A percentile compares a stretch with the other conserved stretches of the same genome.
Evolutionary conservation across 352 stramenopile genomes (phyloP).

Genomic region (Lagenidium giganteum): DNA sequence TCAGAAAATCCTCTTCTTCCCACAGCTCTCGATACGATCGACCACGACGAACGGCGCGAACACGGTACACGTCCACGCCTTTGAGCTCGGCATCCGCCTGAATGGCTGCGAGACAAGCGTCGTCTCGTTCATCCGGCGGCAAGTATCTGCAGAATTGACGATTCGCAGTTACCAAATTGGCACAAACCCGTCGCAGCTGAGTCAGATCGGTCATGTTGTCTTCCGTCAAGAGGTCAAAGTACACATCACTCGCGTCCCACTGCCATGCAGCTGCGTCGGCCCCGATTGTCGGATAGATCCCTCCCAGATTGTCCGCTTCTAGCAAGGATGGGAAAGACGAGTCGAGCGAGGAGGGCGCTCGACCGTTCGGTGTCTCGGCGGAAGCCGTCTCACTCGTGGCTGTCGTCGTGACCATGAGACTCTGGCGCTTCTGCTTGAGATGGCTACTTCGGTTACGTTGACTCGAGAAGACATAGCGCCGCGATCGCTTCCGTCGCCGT

Average conservation of each 20-base stretch:
- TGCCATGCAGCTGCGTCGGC: conserved; percentile 37
- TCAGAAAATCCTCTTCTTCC: conserved; percentile 70
- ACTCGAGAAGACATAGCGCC: conserved; percentile 7
- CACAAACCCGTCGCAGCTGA: conserved; percentile 42
- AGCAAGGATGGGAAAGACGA: too few species aligned
- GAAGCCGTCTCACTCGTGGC: too few species aligned
- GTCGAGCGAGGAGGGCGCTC: too few species aligned
- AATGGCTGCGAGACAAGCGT: conserved; percentile 38
- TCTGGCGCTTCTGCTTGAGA: conserved; percentile 6
- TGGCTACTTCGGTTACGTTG: neutral
- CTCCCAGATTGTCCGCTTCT: too few species aligned
- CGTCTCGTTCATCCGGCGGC: conserved; percentile 17
- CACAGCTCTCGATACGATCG: conserved; percentile 72
- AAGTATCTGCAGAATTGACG: conserved; percentile 9
- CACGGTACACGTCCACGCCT: conserved; percentile 5
- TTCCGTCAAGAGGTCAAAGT: conserved; percentile 49
- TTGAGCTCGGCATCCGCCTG: conserved; percentile 24
- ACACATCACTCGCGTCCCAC: conserved; percentile 55
- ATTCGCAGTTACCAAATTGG: conserved; percentile 49
- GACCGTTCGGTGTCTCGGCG: too few species aligned
- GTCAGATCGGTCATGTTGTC: conserved; percentile 48
- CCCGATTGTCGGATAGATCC: conserved; percentile 27
- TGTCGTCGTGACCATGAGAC: conserved; percentile 1
- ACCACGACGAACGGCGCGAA: conserved; percentile 40
- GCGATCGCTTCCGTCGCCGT: conserved; percentile 7